phyloP scores from a whole-genome alignment of 352 stramenopile species.

The Porosira glacialis region DNA sequence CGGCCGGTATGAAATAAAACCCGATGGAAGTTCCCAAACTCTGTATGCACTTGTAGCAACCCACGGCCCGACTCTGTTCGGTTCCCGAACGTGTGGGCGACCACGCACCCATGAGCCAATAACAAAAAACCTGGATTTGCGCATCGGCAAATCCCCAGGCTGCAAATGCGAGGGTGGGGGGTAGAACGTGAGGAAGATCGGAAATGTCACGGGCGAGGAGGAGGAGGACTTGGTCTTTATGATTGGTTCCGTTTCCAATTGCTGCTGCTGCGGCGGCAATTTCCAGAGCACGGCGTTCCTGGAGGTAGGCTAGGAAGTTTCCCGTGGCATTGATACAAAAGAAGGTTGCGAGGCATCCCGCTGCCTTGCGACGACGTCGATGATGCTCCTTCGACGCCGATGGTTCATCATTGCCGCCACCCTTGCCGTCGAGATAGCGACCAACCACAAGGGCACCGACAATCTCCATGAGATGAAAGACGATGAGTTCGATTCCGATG shows the following conservation, averaged over 20 bases:
- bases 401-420: constrained; percentile 5
- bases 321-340: constrained; percentile 45
- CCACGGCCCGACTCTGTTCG: constrained; percentile 70
- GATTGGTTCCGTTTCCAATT: too few species aligned
- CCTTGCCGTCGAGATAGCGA: constrained; percentile 45
- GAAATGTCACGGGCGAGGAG: constrained; percentile 45
- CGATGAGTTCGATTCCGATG: constrained; percentile 56
- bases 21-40: constrained; percentile 41
- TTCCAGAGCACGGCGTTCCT: constrained; percentile 39
- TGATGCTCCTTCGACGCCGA: not conserved
- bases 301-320: constrained; percentile 35
- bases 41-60: constrained; percentile 82
- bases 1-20: constrained; percentile 46
- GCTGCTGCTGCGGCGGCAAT: too few species aligned
- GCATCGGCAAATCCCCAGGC: constrained; percentile 82
- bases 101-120: constrained; percentile 84
- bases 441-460: constrained; percentile 47
- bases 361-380: constrained; percentile 28
- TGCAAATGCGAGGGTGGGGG: constrained; percentile 76
- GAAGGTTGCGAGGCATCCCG: constrained; percentile 42
- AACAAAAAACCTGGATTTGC: constrained; percentile 82
- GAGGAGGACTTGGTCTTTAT: constrained; percentile 11
- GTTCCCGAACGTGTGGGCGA: constrained; percentile 53
- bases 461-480: constrained; percentile 65
- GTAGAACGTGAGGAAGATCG: constrained; percentile 33